phyloP scores from a whole-genome alignment of 2,329 filamentous ascomycete genomes.

The Tolypocladium capitatum region DNA sequence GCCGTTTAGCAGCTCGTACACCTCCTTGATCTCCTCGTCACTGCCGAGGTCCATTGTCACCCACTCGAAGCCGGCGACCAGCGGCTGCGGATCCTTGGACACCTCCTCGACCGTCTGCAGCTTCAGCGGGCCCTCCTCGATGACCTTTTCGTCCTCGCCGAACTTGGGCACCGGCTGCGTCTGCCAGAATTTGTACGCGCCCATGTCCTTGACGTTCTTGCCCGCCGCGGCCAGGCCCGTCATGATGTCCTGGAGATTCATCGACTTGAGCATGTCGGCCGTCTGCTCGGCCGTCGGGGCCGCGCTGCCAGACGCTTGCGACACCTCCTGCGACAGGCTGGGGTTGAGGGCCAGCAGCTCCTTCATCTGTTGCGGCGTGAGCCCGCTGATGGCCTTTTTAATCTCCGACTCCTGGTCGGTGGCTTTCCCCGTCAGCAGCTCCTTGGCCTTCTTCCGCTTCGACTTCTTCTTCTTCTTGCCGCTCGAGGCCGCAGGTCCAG shows the following conservation, averaged over 20 bases:
- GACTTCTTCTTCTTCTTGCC: constrained; percentile 55
- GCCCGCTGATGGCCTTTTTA: constrained; percentile 37
- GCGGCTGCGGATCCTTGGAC: constrained; percentile 58
- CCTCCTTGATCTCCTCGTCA: constrained; percentile 68
- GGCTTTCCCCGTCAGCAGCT: constrained; percentile 23
- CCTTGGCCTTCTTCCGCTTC: constrained; percentile 49
- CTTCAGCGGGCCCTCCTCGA: constrained; percentile 74
- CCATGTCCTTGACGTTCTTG: constrained; percentile 94
- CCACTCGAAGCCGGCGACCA: constrained; percentile 87
- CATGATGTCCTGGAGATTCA: constrained; percentile 59
- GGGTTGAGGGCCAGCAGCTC: constrained; percentile 62
- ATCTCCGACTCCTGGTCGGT: constrained; percentile 25
- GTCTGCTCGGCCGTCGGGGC: constrained; percentile 27
- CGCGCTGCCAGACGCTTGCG: constrained; percentile 20
- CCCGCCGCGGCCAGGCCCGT: constrained; percentile 62
- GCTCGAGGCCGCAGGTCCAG: constrained; percentile 8
- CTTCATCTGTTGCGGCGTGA: constrained; percentile 43
- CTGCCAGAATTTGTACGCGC: constrained; percentile 95
- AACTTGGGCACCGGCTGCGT: constrained; percentile 92
- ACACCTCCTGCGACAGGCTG: constrained; percentile 49
- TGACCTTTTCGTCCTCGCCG: constrained; percentile 39
- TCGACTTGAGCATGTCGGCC: constrained; percentile 42
- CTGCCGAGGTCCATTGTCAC: constrained; percentile 75
- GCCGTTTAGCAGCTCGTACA: constrained; percentile 79
- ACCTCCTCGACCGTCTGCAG: constrained; percentile 67